Evolutionary conservation across 2,329 filamentous ascomycete genomes (phyloP), one percentile per base, ranked within the genome.

Genomic region (Alternaria triticina): DNA sequence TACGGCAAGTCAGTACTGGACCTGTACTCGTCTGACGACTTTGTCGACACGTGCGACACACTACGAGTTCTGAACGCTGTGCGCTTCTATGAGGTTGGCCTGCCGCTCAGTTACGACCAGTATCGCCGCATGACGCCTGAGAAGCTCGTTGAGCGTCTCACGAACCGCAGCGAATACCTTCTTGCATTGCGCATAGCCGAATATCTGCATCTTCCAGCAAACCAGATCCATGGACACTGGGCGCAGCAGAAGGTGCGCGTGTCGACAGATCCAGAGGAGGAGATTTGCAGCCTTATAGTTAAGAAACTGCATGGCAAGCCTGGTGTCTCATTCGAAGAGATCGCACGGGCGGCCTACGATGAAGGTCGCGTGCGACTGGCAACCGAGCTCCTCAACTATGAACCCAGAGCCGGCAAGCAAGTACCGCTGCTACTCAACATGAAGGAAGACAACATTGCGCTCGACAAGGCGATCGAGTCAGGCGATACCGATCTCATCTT

Each of bases 1-100:
- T 98, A 97, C 78, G 96, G 96, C 65, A 99, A 99, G 79, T 98
- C 96, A 0, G 96, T 98, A 0, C 86, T 99, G 4, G 96, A 98
- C 73, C 89, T 98, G 12, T 99, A 98, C 82, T 97, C 96, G 80
- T 97, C 94, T 75, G 96, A 99, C 75, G 95, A 99, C 69, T 99
- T 98, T 80, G 96, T 99, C 57, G 95, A 98, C 67, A 98, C 97
- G 90, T 97, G 94, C 71, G 95, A 99, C 79, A 96, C 91, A 1
- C 83, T 99, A 15, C 90, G 96, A 15, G 94, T 99, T 0, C 85
- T 99, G 51, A 98, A 97, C 73, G 95, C 95, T 7, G 91, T 95
- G 12, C 90, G 96, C 55, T 96, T 92, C 79, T 98, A 96, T 77
- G 92, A 96, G 73, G 87, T 98, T 57, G 96, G 96, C 3, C 83